Evolutionary conservation across 2,329 filamentous ascomycete genomes (phyloP).

Genomic region (Didymella segeticola): DNA sequence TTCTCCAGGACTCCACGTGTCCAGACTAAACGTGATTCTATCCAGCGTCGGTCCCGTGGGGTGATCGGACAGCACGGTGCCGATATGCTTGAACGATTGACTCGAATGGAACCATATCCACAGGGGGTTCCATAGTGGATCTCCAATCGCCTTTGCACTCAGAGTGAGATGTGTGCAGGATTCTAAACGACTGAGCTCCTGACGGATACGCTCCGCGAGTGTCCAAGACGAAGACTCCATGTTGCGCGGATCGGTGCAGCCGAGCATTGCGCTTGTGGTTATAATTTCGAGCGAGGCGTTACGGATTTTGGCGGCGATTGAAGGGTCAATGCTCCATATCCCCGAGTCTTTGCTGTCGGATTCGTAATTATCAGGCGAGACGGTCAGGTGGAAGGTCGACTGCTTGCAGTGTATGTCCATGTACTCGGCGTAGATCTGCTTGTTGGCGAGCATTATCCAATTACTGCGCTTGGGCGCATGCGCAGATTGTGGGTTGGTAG

Average conservation of each 20-base stretch:
- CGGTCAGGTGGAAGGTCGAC: slow-evolving; percentile 39
- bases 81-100: slow-evolving; percentile 44
- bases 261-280: slow-evolving; percentile 46
- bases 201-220: slow-evolving; percentile 37
- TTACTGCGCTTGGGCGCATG: background rate
- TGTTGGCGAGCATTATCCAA: slow-evolving; percentile 17
- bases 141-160: slow-evolving; percentile 45
- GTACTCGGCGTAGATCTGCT: slow-evolving; percentile 44
- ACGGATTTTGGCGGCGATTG: slow-evolving; percentile 33
- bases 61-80: slow-evolving; percentile 19
- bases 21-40: slow-evolving; percentile 44
- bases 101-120: slow-evolving; percentile 50
- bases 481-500: background rate
- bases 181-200: slow-evolving; percentile 29
- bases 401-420: slow-evolving; percentile 44
- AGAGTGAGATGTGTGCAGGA: slow-evolving; percentile 33
- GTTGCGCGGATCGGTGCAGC: slow-evolving; percentile 43
- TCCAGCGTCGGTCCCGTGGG: slow-evolving; percentile 30
- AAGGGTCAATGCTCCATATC: slow-evolving; percentile 41
- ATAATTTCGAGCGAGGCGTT: slow-evolving; percentile 40
- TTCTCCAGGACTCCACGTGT: slow-evolving; percentile 46
- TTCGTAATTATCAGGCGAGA: slow-evolving; percentile 42
- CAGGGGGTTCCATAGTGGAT: slow-evolving; percentile 50
- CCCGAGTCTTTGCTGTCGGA: slow-evolving; percentile 8
- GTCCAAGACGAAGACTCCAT: slow-evolving; percentile 43